phyloP scores from a whole-genome alignment of 2,329 filamentous ascomycete genomes.

The Epichloe festucae region DNA sequence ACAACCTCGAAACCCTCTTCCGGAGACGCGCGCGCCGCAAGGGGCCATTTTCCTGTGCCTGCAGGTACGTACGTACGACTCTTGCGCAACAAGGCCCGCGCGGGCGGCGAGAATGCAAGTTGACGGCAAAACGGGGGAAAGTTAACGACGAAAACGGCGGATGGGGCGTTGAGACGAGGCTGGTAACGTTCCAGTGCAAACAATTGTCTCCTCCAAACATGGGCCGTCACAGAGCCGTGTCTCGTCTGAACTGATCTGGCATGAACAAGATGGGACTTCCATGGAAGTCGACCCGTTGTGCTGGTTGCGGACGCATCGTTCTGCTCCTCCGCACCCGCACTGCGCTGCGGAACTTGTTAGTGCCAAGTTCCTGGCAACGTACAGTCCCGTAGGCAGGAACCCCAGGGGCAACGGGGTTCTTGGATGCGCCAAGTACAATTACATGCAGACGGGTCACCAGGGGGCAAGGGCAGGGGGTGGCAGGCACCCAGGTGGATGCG shows the following conservation, averaged over 20 bases:
- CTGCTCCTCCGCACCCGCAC: too few relatives aligned
- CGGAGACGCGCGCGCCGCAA: constrained; percentile 1
- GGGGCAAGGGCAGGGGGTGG: not conserved
- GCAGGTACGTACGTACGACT: constrained; percentile 6
- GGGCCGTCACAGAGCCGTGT: not conserved
- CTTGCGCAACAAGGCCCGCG: not conserved
- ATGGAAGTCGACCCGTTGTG: not conserved
- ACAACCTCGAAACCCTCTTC: too few relatives aligned
- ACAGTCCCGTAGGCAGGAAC: not conserved
- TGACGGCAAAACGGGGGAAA: not conserved
- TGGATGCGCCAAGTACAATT: not conserved
- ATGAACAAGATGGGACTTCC: not conserved
- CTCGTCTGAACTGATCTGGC: not conserved
- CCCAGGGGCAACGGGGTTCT: not conserved
- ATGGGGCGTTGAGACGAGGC: not conserved
- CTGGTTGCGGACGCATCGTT: not conserved
- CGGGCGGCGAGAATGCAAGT: not conserved
- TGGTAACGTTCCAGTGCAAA: not conserved
- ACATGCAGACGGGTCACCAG: not conserved
- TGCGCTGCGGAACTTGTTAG: not conserved
- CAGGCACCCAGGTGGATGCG: too few relatives aligned
- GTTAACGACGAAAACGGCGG: not conserved
- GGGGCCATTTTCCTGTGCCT: constrained; percentile 5
- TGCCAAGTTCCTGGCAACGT: not conserved
- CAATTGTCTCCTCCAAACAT: not conserved